Base-by-base conservation (phyloP, 2,329 filamentous ascomycete species). In the Pezicula rhizophila region DNA sequence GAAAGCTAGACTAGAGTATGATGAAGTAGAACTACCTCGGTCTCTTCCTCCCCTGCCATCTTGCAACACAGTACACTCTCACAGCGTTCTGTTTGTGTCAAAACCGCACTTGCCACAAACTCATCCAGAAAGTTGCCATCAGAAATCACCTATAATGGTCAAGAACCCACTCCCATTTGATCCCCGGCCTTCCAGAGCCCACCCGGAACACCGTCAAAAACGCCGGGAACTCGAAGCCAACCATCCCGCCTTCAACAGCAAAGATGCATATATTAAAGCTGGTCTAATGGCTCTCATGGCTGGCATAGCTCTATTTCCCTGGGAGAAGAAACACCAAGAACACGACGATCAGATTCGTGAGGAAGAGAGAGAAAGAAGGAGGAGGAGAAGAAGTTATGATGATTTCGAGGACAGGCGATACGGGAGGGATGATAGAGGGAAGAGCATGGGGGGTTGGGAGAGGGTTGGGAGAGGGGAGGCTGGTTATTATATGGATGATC, bases 221-320 rank as follows among this genome's bases (percentile, higher is more conserved):
- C 65, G 67, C 52, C 71, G 74, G 48, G 52, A 67, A 28, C 52
- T 70, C 42, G 70, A 73, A 49, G 68, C 70, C 54, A 57, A 69
- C 26, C 56, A 62, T 50, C 47, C 54, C 5, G 66, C 66, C 28
- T 75, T 73, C 58, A 44, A 51, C 40, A 46, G 47, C 18, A 53
- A 49, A 34, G 49, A 51, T 7, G 28, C 46, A 12, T 51, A 43
- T 5, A 18, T 52, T 8, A 57, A 57, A 45, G 51, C 45, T 11
- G 53, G 49, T 8, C 37, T 53, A 15, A 31, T 55, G 5, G 44
- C 40, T 3, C 18, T 52, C 3, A 23, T 57, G 18, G 42, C 39
- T 6, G 47, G 40, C 2, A 45, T 52, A 17, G 51, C 51, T 5
- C 39, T 45, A n/a, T 52, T 46, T 25, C 53, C 51, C 6, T 47